phyloP scores from a whole-genome alignment of 2,329 filamentous ascomycete species.

The Fusarium dimerum region DNA sequence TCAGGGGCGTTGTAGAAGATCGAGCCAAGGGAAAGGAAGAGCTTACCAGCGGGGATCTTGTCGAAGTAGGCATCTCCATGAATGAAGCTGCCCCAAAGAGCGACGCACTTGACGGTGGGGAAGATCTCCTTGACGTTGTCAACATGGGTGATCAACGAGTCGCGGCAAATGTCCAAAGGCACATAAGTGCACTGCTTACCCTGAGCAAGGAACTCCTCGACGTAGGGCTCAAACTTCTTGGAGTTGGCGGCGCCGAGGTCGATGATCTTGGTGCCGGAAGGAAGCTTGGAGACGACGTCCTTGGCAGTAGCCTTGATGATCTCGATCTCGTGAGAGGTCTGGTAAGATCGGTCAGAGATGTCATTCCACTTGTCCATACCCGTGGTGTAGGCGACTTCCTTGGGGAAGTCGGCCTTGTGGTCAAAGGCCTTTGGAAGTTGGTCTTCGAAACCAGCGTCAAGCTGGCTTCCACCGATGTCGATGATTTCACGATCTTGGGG shows the following conservation, averaged over 20 bases:
- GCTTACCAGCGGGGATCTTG: neutral
- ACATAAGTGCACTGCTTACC: slow-evolving; percentile 17
- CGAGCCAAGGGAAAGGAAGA: slow-evolving; percentile 19
- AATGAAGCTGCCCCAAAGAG: slow-evolving; percentile 23
- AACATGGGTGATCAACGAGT: slow-evolving; percentile 13
- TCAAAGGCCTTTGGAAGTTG: slow-evolving; percentile 14
- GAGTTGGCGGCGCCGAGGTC: slow-evolving; percentile 25
- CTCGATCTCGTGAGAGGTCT: slow-evolving; percentile 12
- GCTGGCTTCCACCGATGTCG: slow-evolving; percentile 22
- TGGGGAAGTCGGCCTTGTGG: slow-evolving; percentile 18
- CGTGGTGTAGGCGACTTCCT: slow-evolving; percentile 24
- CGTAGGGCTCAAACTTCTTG: slow-evolving; percentile 22
- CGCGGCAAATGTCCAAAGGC: slow-evolving; percentile 12
- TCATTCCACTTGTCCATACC: slow-evolving; percentile 22
- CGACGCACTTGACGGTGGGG: slow-evolving; percentile 8
- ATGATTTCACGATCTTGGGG: slow-evolving; percentile 6
- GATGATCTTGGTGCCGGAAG: slow-evolving; percentile 11
- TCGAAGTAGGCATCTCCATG: slow-evolving; percentile 16
- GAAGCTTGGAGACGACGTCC: slow-evolving; percentile 10
- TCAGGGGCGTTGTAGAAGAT: slow-evolving; percentile 24
- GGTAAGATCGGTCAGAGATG: slow-evolving; percentile 19
- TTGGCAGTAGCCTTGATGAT: slow-evolving; percentile 22
- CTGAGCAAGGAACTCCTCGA: slow-evolving; percentile 14
- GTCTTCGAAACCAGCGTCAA: slow-evolving; percentile 5
- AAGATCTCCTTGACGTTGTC: slow-evolving; percentile 10